Evolutionary conservation across 495 filamentous ascomycete species (phyloP).

Genomic region (Haplographium delicatum): DNA sequence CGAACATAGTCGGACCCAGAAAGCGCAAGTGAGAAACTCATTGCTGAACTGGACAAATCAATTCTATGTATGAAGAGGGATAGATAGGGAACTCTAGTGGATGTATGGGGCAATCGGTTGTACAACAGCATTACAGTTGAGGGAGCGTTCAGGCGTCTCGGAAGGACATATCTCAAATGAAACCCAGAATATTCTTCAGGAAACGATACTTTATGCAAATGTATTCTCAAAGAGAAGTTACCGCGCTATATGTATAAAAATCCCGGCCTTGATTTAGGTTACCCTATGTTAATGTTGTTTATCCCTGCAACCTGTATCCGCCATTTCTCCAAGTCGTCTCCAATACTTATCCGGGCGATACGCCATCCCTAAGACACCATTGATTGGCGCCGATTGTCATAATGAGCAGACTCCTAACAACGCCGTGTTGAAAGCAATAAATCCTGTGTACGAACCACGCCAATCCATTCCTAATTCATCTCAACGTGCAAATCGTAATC

Average conservation of each 20-base stretch:
- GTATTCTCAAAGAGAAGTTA: not conserved
- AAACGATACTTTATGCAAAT: not conserved
- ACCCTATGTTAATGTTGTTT: not conserved
- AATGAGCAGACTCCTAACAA: conserved; percentile 14
- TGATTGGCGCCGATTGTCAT: not conserved
- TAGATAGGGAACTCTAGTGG: not conserved
- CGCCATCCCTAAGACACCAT: conserved; percentile 7
- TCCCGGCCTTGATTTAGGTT: not conserved
- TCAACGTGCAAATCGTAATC: conserved; percentile 23
- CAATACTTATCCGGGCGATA: conserved; percentile 1
- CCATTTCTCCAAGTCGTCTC: not conserved
- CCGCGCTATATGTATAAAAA: not conserved
- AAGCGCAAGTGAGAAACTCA: conserved; percentile 55
- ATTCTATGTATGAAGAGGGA: conserved; percentile 6
- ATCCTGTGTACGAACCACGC: conserved; percentile 11
- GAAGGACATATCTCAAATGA: not conserved
- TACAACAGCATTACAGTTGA: conserved; percentile 17
- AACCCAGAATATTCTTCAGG: not conserved
- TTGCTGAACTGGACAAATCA: not conserved
- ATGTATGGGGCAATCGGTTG: conserved; percentile 2
- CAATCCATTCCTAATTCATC: conserved; percentile 20
- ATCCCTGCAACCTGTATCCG: not conserved
- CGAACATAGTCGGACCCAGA: conserved; percentile 65
- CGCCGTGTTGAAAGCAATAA: conserved; percentile 10
- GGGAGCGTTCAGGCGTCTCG: conserved; percentile 15